phyloP scores from a whole-genome alignment of 106 monocot genomes.

The Dendrobium chrysotoxum region DNA sequence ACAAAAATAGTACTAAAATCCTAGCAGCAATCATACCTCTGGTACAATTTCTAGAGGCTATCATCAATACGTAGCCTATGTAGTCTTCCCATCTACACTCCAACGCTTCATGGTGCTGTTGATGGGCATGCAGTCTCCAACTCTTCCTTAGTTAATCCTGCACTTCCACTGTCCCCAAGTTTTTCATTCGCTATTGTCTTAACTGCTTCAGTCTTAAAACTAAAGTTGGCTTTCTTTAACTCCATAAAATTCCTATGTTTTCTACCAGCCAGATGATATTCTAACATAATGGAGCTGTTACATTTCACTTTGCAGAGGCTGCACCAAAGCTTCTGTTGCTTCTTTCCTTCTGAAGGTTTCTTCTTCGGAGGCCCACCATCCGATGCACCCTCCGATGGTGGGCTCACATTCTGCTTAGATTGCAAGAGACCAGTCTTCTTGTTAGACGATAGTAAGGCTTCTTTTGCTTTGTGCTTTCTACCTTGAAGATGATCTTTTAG shows the following conservation, averaged over 20 bases:
- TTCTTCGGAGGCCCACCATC: background rate
- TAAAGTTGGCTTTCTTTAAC: background rate
- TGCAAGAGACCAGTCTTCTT: background rate
- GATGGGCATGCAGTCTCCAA: background rate
- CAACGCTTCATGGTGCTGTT: background rate
- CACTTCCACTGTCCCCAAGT: background rate
- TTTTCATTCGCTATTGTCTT: background rate
- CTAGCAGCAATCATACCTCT: background rate
- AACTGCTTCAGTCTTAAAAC: no score
- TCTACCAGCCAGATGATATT: slow-evolving; percentile 13
- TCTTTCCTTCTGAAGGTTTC: background rate
- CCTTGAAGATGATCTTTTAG: slow-evolving; percentile 21
- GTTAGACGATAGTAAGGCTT: background rate
- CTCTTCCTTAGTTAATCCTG: background rate
- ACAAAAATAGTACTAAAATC: background rate
- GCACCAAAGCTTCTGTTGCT: slow-evolving; percentile 6
- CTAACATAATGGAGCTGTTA: slow-evolving; percentile 8
- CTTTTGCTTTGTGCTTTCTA: slow-evolving; percentile 24
- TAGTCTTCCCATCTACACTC: background rate
- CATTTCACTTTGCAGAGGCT: slow-evolving; percentile 16
- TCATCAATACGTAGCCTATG: background rate
- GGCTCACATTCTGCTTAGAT: background rate
- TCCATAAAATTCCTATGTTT: slow-evolving; percentile 15
- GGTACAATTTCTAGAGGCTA: background rate
- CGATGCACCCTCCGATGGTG: background rate